phyloP scores from a whole-genome alignment of 805 yeast species.

The Ascoidea asiatica region DNA sequence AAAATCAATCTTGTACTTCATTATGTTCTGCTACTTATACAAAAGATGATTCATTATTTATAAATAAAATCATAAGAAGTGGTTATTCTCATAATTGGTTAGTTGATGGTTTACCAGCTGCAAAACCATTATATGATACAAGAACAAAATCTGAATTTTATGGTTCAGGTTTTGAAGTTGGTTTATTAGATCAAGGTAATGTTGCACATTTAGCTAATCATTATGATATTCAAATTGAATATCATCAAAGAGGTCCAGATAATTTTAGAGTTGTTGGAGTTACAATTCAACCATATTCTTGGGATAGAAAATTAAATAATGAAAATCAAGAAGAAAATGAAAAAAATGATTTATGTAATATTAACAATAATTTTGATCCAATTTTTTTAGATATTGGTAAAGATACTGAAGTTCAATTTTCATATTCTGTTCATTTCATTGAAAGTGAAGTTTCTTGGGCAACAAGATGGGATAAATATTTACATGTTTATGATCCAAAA shows the following conservation, averaged over 20 bases:
- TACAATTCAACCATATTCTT: conserved; percentile 57
- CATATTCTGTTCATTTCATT: conserved; percentile 72
- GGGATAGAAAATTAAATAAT: conserved; percentile 17
- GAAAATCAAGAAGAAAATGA: not conserved
- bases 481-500: conserved; percentile 82
- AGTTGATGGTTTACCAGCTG: conserved; percentile 90
- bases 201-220: conserved; percentile 66
- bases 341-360: not conserved
- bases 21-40: conserved; percentile 52
- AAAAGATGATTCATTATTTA: conserved; percentile 56
- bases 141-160: conserved; percentile 52
- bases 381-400: conserved; percentile 34
- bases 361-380: conserved; percentile 16
- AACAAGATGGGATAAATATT: conserved; percentile 95
- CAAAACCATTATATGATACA: conserved; percentile 41
- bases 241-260: conserved; percentile 58
- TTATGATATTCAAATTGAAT: conserved; percentile 65
- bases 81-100: conserved; percentile 88
- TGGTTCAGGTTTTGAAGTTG: conserved; percentile 73
- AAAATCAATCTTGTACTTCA: conserved; percentile 51
- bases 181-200: conserved; percentile 45
- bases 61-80: conserved; percentile 65
- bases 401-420: conserved; percentile 51
- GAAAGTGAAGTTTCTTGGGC: conserved; percentile 82
- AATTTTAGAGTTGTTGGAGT: conserved; percentile 86